Evolutionary conservation across 768 basidiomycete species (phyloP).

Genomic region (Mycena metata): DNA sequence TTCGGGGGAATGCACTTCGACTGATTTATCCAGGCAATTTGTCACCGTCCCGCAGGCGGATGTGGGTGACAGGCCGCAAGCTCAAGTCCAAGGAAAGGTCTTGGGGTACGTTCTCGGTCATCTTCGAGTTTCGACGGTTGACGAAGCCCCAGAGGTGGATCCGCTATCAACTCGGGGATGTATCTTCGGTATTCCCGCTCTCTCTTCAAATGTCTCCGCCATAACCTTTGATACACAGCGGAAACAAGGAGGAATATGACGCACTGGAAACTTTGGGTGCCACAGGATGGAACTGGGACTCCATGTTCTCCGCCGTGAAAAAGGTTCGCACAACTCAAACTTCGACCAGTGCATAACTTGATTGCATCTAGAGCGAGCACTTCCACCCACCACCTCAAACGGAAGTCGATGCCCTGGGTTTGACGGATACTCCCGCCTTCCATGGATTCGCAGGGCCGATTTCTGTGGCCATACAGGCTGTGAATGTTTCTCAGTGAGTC

Average conservation of each 20-base stretch:
- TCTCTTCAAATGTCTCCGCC: too few relatives aligned
- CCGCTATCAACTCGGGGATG: constrained; percentile 31
- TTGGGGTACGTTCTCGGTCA: constrained; percentile 10
- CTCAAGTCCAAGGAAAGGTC: constrained; percentile 24
- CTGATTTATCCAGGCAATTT: constrained; percentile 21
- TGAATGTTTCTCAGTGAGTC: constrained; percentile 29
- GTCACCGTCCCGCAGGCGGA: constrained; percentile 24
- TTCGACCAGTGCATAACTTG: background rate
- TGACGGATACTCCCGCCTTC: constrained; percentile 14
- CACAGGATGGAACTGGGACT: constrained; percentile 28
- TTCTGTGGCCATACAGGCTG: constrained; percentile 22
- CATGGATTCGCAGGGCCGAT: constrained; percentile 29
- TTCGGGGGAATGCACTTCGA: background rate
- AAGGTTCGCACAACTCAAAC: background rate
- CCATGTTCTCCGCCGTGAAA: constrained; percentile 23
- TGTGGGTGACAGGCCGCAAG: constrained; percentile 20
- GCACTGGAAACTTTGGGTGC: constrained; percentile 31
- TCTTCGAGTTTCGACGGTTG: background rate
- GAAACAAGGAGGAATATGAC: constrained; percentile 27
- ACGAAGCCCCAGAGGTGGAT: background rate
- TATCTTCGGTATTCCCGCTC: constrained; percentile 17
- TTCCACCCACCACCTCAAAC: constrained; percentile 16
- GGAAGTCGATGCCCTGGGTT: constrained; percentile 5
- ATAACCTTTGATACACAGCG: background rate
- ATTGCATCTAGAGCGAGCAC: constrained; percentile 26